Percentiles rank a stretch among this genome's conserved stretches.
phyloP scores from a whole-genome alignment of 768 basidiomycete species.

The Amanita subjunquillea region DNA sequence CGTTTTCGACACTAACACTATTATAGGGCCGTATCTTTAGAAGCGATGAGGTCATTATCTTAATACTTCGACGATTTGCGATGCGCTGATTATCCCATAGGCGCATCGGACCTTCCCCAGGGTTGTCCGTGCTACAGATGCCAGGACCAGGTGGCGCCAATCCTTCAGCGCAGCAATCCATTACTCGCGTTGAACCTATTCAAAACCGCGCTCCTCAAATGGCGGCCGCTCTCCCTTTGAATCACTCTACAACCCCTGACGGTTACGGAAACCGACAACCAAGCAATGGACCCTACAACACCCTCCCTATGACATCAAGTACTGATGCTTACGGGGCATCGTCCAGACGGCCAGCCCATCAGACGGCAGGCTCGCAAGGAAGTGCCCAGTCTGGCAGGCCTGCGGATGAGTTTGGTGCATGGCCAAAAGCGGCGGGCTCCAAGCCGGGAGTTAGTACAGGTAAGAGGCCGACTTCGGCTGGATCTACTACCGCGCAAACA shows the following conservation, averaged over 20 bases:
- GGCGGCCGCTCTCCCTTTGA: not conserved
- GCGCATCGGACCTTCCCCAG: constrained; percentile 37
- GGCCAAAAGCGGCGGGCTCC: constrained; percentile 7
- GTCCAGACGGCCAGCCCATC: constrained; percentile 1
- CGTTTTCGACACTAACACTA: not conserved
- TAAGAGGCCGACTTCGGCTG: constrained; percentile 17
- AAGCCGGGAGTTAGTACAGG: constrained; percentile 3
- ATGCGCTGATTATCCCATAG: constrained; percentile 19
- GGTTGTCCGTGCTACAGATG: constrained; percentile 26
- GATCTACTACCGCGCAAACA: constrained; percentile 14
- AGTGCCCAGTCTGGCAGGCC: not conserved
- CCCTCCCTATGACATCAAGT: not conserved
- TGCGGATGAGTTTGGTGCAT: constrained; percentile 12
- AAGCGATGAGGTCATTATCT: constrained; percentile 42
- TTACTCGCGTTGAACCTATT: constrained; percentile 2
- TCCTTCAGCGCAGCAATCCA: not conserved
- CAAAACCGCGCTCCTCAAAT: not conserved
- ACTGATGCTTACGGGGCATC: constrained; percentile 3
- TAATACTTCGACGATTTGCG: constrained; percentile 12
- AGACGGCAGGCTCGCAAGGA: constrained; percentile 1
- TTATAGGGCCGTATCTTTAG: constrained; percentile 56
- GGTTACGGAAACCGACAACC: not conserved
- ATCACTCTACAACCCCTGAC: not conserved
- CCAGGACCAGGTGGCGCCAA: not conserved
- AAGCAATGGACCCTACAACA: not conserved